phyloP scores from a whole-genome alignment of 768 basidiomycete species.

The Boletus vermiculosoides region DNA sequence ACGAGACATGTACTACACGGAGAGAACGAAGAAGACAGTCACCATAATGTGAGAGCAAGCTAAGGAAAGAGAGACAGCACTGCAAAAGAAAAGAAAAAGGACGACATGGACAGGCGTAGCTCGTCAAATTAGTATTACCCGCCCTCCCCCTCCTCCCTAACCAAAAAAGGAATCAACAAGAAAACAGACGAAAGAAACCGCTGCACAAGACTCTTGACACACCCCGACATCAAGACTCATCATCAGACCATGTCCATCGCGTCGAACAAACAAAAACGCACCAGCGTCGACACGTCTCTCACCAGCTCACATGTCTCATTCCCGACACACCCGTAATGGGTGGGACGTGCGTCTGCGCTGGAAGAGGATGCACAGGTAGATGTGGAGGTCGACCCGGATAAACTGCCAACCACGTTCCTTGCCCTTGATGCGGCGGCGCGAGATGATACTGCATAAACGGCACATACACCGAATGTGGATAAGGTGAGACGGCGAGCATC shows the following conservation, averaged over 20 bases:
- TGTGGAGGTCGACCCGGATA: slow-evolving; percentile 20
- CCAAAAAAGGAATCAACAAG: slow-evolving; percentile 19
- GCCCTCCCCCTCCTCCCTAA: background rate
- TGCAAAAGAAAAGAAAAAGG: background rate
- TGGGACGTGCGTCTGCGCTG: slow-evolving; percentile 8
- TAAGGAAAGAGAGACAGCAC: slow-evolving; percentile 1
- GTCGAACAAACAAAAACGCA: background rate
- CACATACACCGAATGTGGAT: slow-evolving; percentile 22
- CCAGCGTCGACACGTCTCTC: slow-evolving; percentile 9
- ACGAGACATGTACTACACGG: slow-evolving; percentile 1
- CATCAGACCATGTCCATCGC: background rate
- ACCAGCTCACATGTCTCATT: slow-evolving; percentile 29
- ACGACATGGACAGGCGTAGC: slow-evolving; percentile 4
- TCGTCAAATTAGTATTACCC: slow-evolving; percentile 22
- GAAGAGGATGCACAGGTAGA: slow-evolving; percentile 18
- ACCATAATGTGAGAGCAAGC: background rate
- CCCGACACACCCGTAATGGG: slow-evolving; percentile 24
- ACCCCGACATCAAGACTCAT: background rate
- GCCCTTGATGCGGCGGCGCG: slow-evolving; percentile 12
- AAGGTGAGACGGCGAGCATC: slow-evolving; percentile 18
- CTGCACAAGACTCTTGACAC: background rate
- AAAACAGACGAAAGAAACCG: slow-evolving; percentile 1
- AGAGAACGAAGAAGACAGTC: background rate
- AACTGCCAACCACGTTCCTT: slow-evolving; percentile 25
- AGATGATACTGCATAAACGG: slow-evolving; percentile 22